A percentile compares a stretch with the other conserved stretches of the same genome.
Conservation (phyloP, 306 rosid species). For the Cicer arietinum region DNA sequence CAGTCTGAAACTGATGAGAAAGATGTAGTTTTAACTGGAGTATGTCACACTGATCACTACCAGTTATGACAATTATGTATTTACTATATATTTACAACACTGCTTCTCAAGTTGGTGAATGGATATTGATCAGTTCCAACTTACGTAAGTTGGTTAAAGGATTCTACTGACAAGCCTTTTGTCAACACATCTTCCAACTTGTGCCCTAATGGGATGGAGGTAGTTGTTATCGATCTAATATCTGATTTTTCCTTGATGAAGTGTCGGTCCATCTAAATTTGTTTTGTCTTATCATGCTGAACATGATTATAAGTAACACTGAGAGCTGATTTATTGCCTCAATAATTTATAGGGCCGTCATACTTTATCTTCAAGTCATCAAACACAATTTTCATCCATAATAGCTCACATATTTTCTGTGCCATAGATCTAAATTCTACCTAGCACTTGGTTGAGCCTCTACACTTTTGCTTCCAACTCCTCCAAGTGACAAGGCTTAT, state of each 20-base stretch:
- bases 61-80: not conserved
- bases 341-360: not conserved
- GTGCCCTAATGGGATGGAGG: not conserved
- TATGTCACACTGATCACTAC: too few relatives aligned
- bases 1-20: too few relatives aligned
- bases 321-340: not conserved
- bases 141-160: not conserved
- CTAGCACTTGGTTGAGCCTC: not conserved
- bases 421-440: not conserved
- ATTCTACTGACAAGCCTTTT: not conserved
- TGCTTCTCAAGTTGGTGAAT: not conserved
- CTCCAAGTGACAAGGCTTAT: not conserved
- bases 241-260: not conserved
- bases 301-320: not conserved
- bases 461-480: not conserved
- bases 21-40: too few relatives aligned
- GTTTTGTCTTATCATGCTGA: not conserved
- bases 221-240: not conserved
- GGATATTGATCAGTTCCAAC: not conserved
- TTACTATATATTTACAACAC: not conserved
- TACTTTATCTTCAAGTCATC: not conserved
- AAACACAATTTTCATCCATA: not conserved
- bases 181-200: not conserved
- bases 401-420: not conserved
- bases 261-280: not conserved